A percentile compares a stretch with the other conserved stretches of the same genome.
These are phyloP conservation scores for Onygenales sp. DNA, from an alignment of 2,329 filamentous ascomycete genomes.

Conservation along the genomic window DNA sequence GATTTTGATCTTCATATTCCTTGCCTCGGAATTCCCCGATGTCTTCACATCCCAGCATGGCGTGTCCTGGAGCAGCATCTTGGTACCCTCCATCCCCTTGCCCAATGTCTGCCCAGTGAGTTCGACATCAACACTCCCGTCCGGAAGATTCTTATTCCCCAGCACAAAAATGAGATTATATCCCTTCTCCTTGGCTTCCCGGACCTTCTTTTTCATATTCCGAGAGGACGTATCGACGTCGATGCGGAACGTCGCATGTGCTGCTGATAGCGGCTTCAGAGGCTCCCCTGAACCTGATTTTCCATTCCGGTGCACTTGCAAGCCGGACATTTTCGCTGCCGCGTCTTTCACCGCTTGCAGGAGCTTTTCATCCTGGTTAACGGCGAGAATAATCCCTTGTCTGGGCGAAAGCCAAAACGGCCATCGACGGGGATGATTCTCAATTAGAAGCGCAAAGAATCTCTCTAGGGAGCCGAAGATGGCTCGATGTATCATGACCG, in stretches of 20 bases:
- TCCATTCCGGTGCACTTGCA: conserved; percentile 6
- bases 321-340: conserved; percentile 41
- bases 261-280: conserved; percentile 34
- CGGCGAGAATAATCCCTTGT: conserved; percentile 64
- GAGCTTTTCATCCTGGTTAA: conserved; percentile 47
- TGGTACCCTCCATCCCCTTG: conserved; percentile 22
- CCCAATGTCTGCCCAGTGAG: conserved; percentile 34
- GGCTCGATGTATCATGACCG: conserved; percentile 77
- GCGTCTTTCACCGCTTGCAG: conserved; percentile 41
- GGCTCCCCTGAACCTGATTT: conserved; percentile 10
- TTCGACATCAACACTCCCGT: conserved; percentile 43
- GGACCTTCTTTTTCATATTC: conserved; percentile 58
- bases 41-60: conserved; percentile 10
- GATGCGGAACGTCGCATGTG: conserved; percentile 55
- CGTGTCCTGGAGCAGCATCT: conserved; percentile 18
- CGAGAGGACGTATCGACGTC: conserved; percentile 59
- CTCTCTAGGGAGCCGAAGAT: conserved; percentile 77
- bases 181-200: conserved; percentile 59
- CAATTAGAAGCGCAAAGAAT: conserved; percentile 75
- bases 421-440: conserved; percentile 70
- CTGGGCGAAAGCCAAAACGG: conserved; percentile 83
- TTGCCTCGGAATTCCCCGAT: neutral
- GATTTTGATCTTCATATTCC: conserved; percentile 23
- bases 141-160: conserved; percentile 55
- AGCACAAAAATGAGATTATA: conserved; percentile 68